Base-by-base conservation (phyloP, 176 grass and related monocot genomes). In the Ananas comosus region DNA sequence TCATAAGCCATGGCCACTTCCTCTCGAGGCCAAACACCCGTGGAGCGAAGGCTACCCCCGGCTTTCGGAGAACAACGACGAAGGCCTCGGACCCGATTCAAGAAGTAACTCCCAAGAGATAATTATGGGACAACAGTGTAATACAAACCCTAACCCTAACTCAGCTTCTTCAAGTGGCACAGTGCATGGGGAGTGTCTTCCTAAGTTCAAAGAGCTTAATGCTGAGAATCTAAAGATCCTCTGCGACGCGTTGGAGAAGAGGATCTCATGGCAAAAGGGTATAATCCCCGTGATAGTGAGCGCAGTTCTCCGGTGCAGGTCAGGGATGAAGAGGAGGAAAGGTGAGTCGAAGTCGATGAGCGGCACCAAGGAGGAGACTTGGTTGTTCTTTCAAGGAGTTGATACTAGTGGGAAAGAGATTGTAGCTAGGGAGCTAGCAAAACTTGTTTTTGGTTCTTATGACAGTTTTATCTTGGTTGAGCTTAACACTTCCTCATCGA, bases 171-270 rank as follows among this genome's bases (percentile, higher is more conserved):
- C 53, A 67, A 86, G 58, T 91, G 83, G 83, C 24, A 88, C 88
- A 8, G 83, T 96, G 67, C 83, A 91, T 73, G 81, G 81, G 57
- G 88, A 89, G 51, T 79, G 65, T 64, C 76, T 69, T 13, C 83
- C 86, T 16, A 96, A n/a, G 79, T 96, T 91, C 73, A 96, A 96
- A 81, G 92, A 96, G 86, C 92, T 96, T 59, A 92, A 78, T 70
- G 83, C 92, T 18, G 83, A 87, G 76, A 96, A 89, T 69, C 83
- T 96, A 12, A 96, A 96, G 86, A 14, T 81, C 1, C 86, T 96
- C 9, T 96, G 88, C 70, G 61, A n/a, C 19, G 83, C 83, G 4
- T 16, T 96, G 72, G 92, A 96, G 88, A 89, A 96, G 66, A 75
- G 78, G 68, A 88, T 89, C 64, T 86, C 92, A 0, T 87, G 92